Evolutionary conservation across 805 yeast species (phyloP).

Genomic region (Wickerhamomyces pijperi): DNA sequence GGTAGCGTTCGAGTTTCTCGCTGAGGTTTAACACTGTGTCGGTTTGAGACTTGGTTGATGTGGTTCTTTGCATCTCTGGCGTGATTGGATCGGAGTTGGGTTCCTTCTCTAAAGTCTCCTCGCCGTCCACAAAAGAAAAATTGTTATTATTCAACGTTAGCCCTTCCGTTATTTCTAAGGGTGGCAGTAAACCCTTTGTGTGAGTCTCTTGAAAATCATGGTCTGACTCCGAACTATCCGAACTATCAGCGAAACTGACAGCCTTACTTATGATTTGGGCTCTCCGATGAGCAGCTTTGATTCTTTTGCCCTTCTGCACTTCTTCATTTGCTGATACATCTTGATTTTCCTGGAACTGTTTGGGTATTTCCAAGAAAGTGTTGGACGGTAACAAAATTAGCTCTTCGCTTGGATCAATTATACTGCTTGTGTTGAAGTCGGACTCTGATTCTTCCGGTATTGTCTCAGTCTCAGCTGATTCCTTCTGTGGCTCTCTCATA

Average conservation of each 20-base stretch:
- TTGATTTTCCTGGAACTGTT: conserved; percentile 1
- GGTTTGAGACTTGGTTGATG: too few relatives aligned
- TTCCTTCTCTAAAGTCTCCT: neutral
- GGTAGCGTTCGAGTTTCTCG: too few relatives aligned
- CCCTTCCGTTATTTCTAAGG: neutral
- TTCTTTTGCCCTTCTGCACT: conserved; percentile 2
- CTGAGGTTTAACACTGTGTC: too few relatives aligned
- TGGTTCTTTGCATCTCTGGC: too few relatives aligned
- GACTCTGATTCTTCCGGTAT: too few relatives aligned
- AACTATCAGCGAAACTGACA: neutral
- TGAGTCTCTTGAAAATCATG: conserved; percentile 1
- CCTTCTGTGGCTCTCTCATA: too few relatives aligned
- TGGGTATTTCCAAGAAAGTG: conserved; percentile 13
- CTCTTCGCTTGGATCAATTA: neutral
- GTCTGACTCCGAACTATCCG: neutral
- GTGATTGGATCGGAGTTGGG: too few relatives aligned
- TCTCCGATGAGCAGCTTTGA: conserved; percentile 13
- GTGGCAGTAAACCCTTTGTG: conserved; percentile 1
- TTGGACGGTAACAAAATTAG: conserved; percentile 9
- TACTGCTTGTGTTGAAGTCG: too few relatives aligned
- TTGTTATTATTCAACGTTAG: neutral
- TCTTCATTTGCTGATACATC: neutral
- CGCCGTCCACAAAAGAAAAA: neutral
- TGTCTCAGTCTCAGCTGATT: too few relatives aligned
- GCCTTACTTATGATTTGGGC: conserved; percentile 16